Evolutionary conservation across 2,329 filamentous ascomycete species (phyloP).

Genomic region (Elsinoe fawcettii): DNA sequence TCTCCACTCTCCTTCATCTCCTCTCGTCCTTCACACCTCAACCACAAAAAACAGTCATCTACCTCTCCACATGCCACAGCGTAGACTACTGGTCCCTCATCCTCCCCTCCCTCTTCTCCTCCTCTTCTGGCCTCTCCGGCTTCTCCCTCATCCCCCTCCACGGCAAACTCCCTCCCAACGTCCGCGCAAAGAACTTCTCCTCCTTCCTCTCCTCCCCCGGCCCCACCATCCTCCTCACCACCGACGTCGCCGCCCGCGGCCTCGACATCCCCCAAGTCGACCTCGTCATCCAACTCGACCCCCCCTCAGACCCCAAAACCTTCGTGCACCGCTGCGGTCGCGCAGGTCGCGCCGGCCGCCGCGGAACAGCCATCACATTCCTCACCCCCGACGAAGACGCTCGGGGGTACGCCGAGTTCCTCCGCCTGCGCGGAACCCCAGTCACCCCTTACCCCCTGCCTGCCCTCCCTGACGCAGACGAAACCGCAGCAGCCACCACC

Average conservation of each 20-base stretch:
- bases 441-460: conserved; percentile 51
- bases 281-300: conserved; percentile 82
- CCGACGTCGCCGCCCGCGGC: conserved; percentile 82
- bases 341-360: conserved; percentile 55
- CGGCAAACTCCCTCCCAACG: conserved; percentile 82
- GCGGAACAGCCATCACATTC: conserved; percentile 77
- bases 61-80: conserved; percentile 85
- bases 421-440: conserved; percentile 80
- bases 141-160: conserved; percentile 65
- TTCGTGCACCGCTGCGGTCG: conserved; percentile 60
- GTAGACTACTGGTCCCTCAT: conserved; percentile 90
- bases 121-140: background rate
- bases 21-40: conserved; percentile 56
- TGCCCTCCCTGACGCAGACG: conserved; percentile 49
- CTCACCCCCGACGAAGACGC: conserved; percentile 70
- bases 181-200: conserved; percentile 79
- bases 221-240: conserved; percentile 79
- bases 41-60: conserved; percentile 81
- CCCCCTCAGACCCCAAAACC: conserved; percentile 78
- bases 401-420: conserved; percentile 81
- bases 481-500: conserved; percentile 52
- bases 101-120: conserved; percentile 60
- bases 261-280: conserved; percentile 90
- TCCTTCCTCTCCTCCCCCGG: conserved; percentile 67
- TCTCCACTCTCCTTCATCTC: conserved; percentile 65